Conservation (phyloP, 2,329 filamentous ascomycete species). For the Lasiodiplodia citricola region DNA sequence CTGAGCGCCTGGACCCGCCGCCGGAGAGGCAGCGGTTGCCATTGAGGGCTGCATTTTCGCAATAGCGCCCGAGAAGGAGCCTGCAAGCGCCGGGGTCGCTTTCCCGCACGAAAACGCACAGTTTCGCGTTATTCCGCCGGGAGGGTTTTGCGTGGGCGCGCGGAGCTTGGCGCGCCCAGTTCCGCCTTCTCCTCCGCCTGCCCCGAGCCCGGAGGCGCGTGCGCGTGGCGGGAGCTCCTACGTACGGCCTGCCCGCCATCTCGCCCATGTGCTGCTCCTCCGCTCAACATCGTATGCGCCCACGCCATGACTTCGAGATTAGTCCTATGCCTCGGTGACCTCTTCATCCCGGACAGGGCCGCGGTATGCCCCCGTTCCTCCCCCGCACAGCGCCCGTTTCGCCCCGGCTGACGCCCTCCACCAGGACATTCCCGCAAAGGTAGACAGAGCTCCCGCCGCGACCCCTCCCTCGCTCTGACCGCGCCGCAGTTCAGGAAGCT, state of each 20-base stretch:
- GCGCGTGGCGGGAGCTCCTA: conserved; percentile 7
- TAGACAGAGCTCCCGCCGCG: conserved; percentile 31
- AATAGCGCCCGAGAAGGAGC: background rate
- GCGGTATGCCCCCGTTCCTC: conserved; percentile 38
- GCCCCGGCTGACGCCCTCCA: conserved; percentile 37
- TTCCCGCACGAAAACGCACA: background rate
- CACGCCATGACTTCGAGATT: conserved; percentile 48
- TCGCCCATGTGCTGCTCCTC: background rate
- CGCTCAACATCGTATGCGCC: conserved; percentile 8
- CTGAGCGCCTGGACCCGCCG: conserved; percentile 13
- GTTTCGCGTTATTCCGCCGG: background rate
- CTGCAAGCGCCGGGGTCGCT: background rate
- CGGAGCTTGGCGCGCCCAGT: background rate
- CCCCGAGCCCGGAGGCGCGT: conserved; percentile 13
- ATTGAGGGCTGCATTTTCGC: background rate
- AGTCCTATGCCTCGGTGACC: conserved; percentile 49
- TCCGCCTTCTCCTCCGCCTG: conserved; percentile 2
- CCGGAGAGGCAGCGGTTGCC: background rate
- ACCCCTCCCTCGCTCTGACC: conserved; percentile 26
- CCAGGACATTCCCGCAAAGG: conserved; percentile 50
- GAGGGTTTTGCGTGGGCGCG: background rate
- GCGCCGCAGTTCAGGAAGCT: conserved; percentile 57
- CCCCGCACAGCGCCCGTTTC: conserved; percentile 37
- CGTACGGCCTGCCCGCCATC: background rate
- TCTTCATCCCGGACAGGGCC: conserved; percentile 51